These are phyloP conservation scores for Helianthus tuberosus DNA, from an alignment of 129 eudicot species.

Conservation along the genomic window DNA sequence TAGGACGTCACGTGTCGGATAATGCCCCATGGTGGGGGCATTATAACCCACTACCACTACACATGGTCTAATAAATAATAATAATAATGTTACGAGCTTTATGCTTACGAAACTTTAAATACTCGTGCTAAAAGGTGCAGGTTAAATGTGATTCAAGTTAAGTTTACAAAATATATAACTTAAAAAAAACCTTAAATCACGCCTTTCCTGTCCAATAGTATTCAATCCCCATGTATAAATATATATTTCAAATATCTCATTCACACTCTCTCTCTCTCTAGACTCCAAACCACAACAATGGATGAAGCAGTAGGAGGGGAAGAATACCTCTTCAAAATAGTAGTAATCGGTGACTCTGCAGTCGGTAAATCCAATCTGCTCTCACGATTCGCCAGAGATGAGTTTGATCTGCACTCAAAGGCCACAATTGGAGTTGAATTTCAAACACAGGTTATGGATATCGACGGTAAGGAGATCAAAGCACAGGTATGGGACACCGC, in stretches of 20 bases:
- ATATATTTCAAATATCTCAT: slow-evolving; percentile 12
- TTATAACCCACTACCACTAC: no score
- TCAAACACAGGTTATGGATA: slow-evolving; percentile 79
- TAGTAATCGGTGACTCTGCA: slow-evolving; percentile 91
- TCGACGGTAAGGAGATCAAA: slow-evolving; percentile 85
- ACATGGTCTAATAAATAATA: no score
- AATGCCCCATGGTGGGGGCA: no score
- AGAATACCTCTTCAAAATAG: slow-evolving; percentile 91
- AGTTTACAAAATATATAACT: no score
- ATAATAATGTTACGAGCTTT: no score
- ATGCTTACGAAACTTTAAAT: no score
- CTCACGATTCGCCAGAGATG: slow-evolving; percentile 76
- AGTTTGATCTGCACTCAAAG: slow-evolving; percentile 81
- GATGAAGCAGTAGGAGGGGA: slow-evolving; percentile 63
- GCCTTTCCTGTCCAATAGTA: slow-evolving; percentile 34
- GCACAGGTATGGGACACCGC: slow-evolving; percentile 99
- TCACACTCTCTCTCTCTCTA: neutral
- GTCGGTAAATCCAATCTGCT: slow-evolving; percentile 79
- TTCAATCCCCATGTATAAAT: slow-evolving; percentile 26
- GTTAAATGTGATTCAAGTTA: no score
- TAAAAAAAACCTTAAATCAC: slow-evolving; percentile 41
- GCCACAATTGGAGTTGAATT: slow-evolving; percentile 97
- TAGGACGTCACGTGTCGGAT: no score
- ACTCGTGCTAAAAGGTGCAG: no score
- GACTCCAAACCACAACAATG: slow-evolving; percentile 19